Evolutionary conservation across 1,139 yeast species (phyloP), one percentile per base, ranked within the genome.

Genomic region (Scheffersomyces stambukii): DNA sequence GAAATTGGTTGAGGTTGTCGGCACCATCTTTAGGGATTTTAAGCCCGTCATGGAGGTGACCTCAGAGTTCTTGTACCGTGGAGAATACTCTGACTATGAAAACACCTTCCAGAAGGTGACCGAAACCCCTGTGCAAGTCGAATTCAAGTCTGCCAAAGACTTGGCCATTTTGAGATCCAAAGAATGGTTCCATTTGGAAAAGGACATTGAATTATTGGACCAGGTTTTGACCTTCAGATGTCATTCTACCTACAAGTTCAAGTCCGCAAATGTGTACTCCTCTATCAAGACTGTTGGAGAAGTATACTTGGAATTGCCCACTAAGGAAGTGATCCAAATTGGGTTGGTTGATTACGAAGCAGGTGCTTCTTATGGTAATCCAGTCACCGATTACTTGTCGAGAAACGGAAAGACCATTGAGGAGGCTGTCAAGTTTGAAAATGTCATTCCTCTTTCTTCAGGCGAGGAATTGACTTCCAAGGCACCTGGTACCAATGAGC

Each of bases 11-110:
- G 95, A 88, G 60, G 99, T 91, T 48, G 77, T 83, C 47, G 98
- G 98, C 49, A 80, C 93, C 28, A 75, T 91, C 42, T 72, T 72
- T 52, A 81, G 95, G 60, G 85, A 75, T 15, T 77, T 76, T 33
- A 57, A 67, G 45, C 82, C 95, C 30, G 93, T 91, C 17, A 77
- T 93, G 89, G 96, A 89, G 59, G 96, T 91, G 36, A 80, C 83
- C 21, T 86, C 97, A 32, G 84, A 89, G 48, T 91, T 91, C 80
- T 83, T 93, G 64, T 91, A 91, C 79, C 78, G 99, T 58, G 99
- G 99, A 43, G 72, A 70, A 32, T 91, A 91, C 69, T 52, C 55
- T 23, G 98, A 93, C 60, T 93, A 73, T 54, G 83, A 81, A 56
- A 88, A 89, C 67, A 86, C 98, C 24, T 91, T 91, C 80, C 83